phyloP scores from a whole-genome alignment of 805 yeast species.

The Wickerhamiella cacticola region DNA sequence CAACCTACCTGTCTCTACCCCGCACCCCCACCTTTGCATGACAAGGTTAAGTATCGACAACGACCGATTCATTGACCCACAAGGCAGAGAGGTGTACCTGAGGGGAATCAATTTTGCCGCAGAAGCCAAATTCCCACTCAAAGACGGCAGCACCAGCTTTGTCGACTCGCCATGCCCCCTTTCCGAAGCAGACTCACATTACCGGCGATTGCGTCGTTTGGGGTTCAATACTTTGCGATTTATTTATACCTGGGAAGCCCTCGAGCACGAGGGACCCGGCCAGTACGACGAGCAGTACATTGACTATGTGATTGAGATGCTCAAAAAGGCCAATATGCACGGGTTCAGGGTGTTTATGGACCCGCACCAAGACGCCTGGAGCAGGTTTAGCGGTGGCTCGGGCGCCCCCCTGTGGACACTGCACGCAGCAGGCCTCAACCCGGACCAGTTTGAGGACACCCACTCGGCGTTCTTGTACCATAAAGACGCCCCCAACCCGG shows the following conservation, averaged over 20 bases:
- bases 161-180: slow-evolving; percentile 70
- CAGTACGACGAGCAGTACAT: slow-evolving; percentile 64
- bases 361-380: slow-evolving; percentile 93
- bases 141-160: slow-evolving; percentile 40
- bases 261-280: slow-evolving; percentile 81
- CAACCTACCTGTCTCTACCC: no score
- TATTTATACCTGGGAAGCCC: slow-evolving; percentile 82
- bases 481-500: slow-evolving; percentile 29
- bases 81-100: slow-evolving; percentile 47
- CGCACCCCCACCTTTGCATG: no score
- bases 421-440: slow-evolving; percentile 80
- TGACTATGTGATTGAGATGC: slow-evolving; percentile 52
- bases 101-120: slow-evolving; percentile 78
- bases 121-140: slow-evolving; percentile 53
- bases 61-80: slow-evolving; percentile 26
- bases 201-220: slow-evolving; percentile 56
- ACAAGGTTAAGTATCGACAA: not conserved
- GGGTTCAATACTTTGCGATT: slow-evolving; percentile 73
- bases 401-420: slow-evolving; percentile 94
- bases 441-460: slow-evolving; percentile 49
- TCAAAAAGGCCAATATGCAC: slow-evolving; percentile 39
- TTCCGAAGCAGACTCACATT: slow-evolving; percentile 57
- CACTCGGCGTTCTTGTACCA: slow-evolving; percentile 77
- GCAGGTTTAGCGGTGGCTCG: slow-evolving; percentile 78
- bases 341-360: slow-evolving; percentile 75